Evolutionary conservation across 1,284 basidiomycete genomes (phyloP), one percentile per base, ranked within the genome.

Genomic region (Cutaneotrichosporon sp.): DNA sequence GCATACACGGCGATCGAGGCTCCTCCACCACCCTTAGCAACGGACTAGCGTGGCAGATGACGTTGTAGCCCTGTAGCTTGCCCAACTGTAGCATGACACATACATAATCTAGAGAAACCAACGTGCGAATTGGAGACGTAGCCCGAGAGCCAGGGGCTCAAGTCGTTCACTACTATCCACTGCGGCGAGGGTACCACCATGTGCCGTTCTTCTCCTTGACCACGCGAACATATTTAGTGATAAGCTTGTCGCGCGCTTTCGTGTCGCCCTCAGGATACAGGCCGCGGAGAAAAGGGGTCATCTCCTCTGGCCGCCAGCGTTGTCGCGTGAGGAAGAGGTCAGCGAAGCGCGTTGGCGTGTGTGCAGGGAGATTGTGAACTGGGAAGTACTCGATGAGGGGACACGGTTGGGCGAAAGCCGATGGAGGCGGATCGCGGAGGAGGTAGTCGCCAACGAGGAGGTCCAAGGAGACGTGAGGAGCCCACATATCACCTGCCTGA

Each of bases 171-270:
- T 41, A 12, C 50, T 54, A 67, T 11, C 60, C 63, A n/a, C 61
- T 65, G 19, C 70, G 52, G 16, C 73, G 58, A 2, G 72, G 70
- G 59, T 67, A 70, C 72, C 70, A 75, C 70, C 69, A 71, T 14
- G 52, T 46, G 34, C 64, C 67, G 25, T n/a, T 84, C 83, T 32
- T 82, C 78, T 87, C 85, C 52, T 84, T 87, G 33, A 85, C 80
- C 4, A 86, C 82, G 42, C 91, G 78, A 24, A 89, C 87, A 68
- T 86, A 88, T 74, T 90, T 94, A 41, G 89, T 80, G 31, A 94
- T 75, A 55, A 94, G 68, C 71, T 85, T 90, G 65, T 96, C 91
- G 41, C 86, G 78, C 61, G 89, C 89, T 72, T 93, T 93, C n/a
- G 77, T 76, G 66, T 75, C 72, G 3, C 72, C 71, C 22, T 88